phyloP scores from a whole-genome alignment of 2,329 filamentous ascomycete genomes.

The Onygenales sp. region DNA sequence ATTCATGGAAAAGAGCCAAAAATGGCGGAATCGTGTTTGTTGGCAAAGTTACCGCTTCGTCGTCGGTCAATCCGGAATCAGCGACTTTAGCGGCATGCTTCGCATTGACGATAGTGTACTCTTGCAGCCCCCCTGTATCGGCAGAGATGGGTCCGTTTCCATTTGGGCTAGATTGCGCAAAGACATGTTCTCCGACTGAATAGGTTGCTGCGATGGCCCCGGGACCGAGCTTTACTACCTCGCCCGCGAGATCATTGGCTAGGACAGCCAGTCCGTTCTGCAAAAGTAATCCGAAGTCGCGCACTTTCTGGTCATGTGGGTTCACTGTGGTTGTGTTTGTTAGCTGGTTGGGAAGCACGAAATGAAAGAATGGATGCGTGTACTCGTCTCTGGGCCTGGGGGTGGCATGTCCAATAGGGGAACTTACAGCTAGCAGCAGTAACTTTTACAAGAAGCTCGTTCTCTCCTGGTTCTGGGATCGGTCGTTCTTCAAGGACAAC shows the following conservation, averaged over 20 bases:
- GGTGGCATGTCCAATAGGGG: not conserved
- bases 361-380: not conserved
- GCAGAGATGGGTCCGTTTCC: conserved; percentile 1
- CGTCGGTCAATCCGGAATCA: conserved; percentile 19
- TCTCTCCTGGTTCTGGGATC: conserved; percentile 21
- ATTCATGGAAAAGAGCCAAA: not conserved
- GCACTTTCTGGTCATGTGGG: conserved; percentile 32
- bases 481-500: conserved; percentile 14
- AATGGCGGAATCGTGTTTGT: conserved; percentile 26
- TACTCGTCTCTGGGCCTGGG: not conserved
- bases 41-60: conserved; percentile 29
- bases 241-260: conserved; percentile 27
- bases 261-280: conserved; percentile 23
- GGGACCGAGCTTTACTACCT: conserved; percentile 19
- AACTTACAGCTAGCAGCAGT: conserved; percentile 8
- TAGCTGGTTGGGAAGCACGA: not conserved
- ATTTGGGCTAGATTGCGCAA: conserved; percentile 16
- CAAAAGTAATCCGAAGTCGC: conserved; percentile 29
- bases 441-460: conserved; percentile 30
- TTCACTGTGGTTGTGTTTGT: conserved; percentile 9
- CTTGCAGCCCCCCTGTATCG: conserved; percentile 23
- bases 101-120: conserved; percentile 29
- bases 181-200: conserved; percentile 23
- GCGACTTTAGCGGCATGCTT: conserved; percentile 23
- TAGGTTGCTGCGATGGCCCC: conserved; percentile 15